Percentiles rank a stretch among this genome's conserved stretches.
phyloP scores from a whole-genome alignment of 257 asterid species.

The Apocynum venetum region DNA sequence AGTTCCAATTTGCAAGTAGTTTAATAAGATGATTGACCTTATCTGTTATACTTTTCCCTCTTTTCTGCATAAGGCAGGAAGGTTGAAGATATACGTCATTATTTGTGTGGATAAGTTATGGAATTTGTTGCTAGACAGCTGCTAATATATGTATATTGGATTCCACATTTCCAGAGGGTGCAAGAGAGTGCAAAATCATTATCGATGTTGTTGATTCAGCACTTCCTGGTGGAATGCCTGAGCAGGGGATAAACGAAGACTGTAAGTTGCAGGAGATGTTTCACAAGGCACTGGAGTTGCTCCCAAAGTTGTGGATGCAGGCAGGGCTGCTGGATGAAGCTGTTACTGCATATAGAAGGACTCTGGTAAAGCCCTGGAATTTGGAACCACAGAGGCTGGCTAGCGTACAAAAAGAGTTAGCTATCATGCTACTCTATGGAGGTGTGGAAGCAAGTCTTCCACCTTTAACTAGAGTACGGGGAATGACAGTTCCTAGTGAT shows the following conservation, averaged over 20 bases:
- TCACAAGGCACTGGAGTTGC: conserved; percentile 74
- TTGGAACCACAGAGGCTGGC: conserved; percentile 63
- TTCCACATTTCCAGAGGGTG: conserved; percentile 55
- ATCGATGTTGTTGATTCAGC: conserved; percentile 82
- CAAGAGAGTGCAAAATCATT: conserved; percentile 75
- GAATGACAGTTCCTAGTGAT: conserved; percentile 30
- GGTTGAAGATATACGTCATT: background rate
- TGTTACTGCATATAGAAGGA: conserved; percentile 62
- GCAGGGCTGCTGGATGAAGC: conserved; percentile 73
- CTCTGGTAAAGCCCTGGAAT: conserved; percentile 72
- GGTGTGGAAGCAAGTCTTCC: conserved; percentile 58
- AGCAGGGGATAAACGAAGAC: conserved; percentile 43
- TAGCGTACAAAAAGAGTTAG: conserved; percentile 63
- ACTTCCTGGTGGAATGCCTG: conserved; percentile 55
- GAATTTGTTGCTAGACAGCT: background rate
- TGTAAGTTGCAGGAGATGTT: conserved; percentile 68
- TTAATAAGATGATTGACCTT: background rate
- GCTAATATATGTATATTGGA: conserved; percentile 15
- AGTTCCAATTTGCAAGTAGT: background rate
- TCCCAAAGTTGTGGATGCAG: conserved; percentile 66
- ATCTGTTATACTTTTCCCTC: background rate
- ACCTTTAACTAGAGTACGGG: conserved; percentile 33
- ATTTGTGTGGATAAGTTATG: background rate
- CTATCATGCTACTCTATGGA: conserved; percentile 57
- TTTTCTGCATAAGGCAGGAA: background rate